phyloP scores from a whole-genome alignment of 805 yeast genomes.

The Candida dendrica region DNA sequence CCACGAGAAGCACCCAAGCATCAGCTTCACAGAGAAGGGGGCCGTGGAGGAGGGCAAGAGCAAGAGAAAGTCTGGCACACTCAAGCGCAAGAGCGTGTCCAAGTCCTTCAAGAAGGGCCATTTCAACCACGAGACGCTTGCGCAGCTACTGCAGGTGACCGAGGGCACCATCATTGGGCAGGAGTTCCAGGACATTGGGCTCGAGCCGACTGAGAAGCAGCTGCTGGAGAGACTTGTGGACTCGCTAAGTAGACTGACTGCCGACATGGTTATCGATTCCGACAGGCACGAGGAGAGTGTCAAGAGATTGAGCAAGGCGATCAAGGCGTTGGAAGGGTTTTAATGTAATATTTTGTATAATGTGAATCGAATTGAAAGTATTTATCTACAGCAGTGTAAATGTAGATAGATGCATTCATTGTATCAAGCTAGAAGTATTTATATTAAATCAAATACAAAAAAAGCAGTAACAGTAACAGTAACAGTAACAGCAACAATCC shows the following conservation, averaged over 20 bases:
- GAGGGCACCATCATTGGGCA: constrained; percentile 36
- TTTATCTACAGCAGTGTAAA: too few species aligned
- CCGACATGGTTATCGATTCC: constrained; percentile 85
- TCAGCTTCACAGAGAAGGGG: neutral
- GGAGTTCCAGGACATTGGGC: constrained; percentile 67
- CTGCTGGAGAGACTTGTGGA: constrained; percentile 82
- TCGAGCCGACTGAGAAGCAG: constrained; percentile 71
- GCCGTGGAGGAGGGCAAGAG: too few species aligned
- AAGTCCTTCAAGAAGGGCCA: constrained; percentile 13
- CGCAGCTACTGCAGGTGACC: constrained; percentile 30
- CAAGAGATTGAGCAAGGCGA: constrained; percentile 70
- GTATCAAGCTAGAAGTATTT: too few species aligned
- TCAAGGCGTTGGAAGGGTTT: constrained; percentile 82
- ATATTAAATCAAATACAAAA: too few species aligned
- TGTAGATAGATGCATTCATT: too few species aligned
- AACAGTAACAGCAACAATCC: too few species aligned
- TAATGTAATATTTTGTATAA: constrained; percentile 6
- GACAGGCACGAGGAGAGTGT: constrained; percentile 76
- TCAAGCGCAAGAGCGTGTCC: constrained; percentile 1
- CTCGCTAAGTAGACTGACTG: constrained; percentile 75
- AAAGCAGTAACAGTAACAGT: too few species aligned
- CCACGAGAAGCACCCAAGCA: constrained; percentile 12
- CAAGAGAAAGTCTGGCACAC: neutral
- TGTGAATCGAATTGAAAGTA: neutral
- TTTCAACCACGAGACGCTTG: constrained; percentile 25